Base-by-base conservation (phyloP, 345 rosid species). In the Crucihimalaya himalaica region DNA sequence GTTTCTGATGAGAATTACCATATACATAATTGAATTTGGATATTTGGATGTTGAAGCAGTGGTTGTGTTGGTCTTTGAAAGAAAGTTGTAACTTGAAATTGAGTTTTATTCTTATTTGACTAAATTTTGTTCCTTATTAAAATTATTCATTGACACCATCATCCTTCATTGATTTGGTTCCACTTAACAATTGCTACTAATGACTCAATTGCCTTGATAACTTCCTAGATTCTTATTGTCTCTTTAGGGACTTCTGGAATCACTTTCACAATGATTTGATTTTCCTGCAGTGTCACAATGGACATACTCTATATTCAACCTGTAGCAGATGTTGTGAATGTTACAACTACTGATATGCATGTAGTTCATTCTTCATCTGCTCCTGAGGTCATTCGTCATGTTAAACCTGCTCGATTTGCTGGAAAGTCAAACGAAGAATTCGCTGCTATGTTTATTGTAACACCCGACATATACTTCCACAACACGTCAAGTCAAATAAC, bases 271-370 rank as follows among this genome's bases (percentile, higher is more conserved):
- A 61, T 6, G 48, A 12, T 62, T 54, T 70, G 62, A 28, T 63
- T 65, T 6, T 5, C 4, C 51, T 67, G 82, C 97, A 93, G 98
- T 93, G 98, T 81, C 98, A 88, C 80, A 93, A 93, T 70, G 98
- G 98, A 27, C 98, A 91, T 75, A 93, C 98, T 12, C 90, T 93
- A 10, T 93, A 97, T 77, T 93, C 97, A 57, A 88, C 91, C 54
- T 91, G 98, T 83, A 93, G 71, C 48, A 54, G 72, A 70, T 48
- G 59, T 46, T 72, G 67, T 59, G 19, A 82, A 73, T 5, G 83
- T 84, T 29, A 81, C 85, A 11, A 39, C 77, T 14, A 72, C 64
- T n/a, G 76, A 51, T 66, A 65, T 79, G 65, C 65, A 70, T 52
- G 57, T 48, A 48, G 70, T 27, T 42, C 80, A 84, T 21, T 52